Evolutionary conservation across 441 rosid genomes (phyloP), one percentile per base, ranked within the genome.

Genomic region (Pelargonium australe): DNA sequence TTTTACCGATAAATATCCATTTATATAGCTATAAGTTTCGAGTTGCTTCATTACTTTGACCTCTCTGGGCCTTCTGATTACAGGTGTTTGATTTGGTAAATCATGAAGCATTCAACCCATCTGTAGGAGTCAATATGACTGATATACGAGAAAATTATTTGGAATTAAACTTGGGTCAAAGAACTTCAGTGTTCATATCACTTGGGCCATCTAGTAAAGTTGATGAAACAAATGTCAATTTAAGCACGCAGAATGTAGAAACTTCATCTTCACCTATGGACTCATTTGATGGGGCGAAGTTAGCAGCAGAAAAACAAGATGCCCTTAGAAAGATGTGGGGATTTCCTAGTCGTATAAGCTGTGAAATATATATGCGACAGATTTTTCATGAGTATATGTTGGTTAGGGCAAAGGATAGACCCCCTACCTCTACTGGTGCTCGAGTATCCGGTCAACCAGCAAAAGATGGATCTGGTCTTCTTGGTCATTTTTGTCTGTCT

Each of bases 21-120:
- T 41, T 66, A 63, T 67, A 70, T 55, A 19, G 51, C 65, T 62
- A 57, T 70, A 70, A 34, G 47, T 45, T 64, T 64, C 67, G 11
- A 23, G 43, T 63, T 28, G 19, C 70, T 71, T 68, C 14, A 61
- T 1, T 13, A 44, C 70, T 63, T 71, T 70, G 75, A 73, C 68
- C 63, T 20, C 41, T 72, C 71, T 68, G 63, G n/a, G 57, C 75
- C 69, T 76, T 70, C 20, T 78, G 73, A 69, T 79, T 70, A 55
- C 83, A 91, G 97, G 88, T 89, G 63, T 94, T 91, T 86, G 89
- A 91, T 73, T 80, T 88, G 80, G 84, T 91, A 70, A 89, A 83
- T 72, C 88, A 89, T 1, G 98, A 88, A 82, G 92, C 95, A 70
- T 84, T 86, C 72, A 83, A 75, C 73, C 93, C 87, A 82, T 85